Evolutionary conservation across 2,329 filamentous ascomycete species (phyloP).

Genomic region (Daldinia sp.): DNA sequence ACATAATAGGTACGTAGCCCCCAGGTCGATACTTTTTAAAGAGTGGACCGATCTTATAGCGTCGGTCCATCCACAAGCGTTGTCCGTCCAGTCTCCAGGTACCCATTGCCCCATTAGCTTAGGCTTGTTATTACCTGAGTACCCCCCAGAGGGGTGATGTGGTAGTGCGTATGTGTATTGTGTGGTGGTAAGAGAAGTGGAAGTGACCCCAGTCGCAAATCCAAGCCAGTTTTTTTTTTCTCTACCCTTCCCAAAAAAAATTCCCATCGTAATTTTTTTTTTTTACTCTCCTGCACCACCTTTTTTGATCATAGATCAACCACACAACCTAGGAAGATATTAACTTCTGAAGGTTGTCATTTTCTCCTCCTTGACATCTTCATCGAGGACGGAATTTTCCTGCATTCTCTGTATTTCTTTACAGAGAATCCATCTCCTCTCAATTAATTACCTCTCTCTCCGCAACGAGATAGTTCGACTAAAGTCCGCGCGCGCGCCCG

Average conservation of each 20-base stretch:
- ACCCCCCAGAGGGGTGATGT: neutral
- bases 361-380: constrained; percentile 35
- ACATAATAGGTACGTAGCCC: neutral
- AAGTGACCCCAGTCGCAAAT: constrained; percentile 32
- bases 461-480: constrained; percentile 38
- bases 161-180: constrained; percentile 1
- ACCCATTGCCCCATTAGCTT: constrained; percentile 1
- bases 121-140: neutral
- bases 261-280: constrained; percentile 45
- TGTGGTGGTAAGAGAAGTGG: constrained; percentile 17
- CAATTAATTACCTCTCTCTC: constrained; percentile 36
- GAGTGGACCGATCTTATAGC: constrained; percentile 10
- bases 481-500: constrained; percentile 36
- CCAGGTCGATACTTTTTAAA: constrained; percentile 13
- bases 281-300: constrained; percentile 40
- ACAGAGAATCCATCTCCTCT: constrained; percentile 41
- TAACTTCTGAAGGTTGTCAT: constrained; percentile 41
- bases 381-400: constrained; percentile 40
- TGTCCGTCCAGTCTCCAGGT: constrained; percentile 8
- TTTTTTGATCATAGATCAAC: constrained; percentile 44
- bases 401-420: constrained; percentile 45
- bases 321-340: constrained; percentile 41
- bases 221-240: constrained; percentile 35
- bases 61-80: neutral
- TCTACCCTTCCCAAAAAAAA: constrained; percentile 42